Percentiles rank a stretch among this genome's conserved stretches.
Evolutionary conservation across 1,139 yeast species (phyloP).

Genomic region (Scheffersomyces quercinus): DNA sequence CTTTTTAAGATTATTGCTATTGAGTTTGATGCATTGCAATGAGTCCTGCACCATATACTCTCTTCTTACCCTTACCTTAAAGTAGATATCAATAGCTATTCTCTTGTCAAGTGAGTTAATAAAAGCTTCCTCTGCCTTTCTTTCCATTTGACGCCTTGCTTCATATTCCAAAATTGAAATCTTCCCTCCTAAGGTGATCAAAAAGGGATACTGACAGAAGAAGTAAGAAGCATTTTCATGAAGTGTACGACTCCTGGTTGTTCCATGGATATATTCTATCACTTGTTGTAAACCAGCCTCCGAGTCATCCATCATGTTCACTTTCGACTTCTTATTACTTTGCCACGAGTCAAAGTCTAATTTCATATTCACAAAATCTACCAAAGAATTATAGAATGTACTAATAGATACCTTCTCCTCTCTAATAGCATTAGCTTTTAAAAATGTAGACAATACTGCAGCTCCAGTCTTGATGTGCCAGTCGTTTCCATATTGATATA

Average conservation of each 20-base stretch:
- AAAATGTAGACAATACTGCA: conserved; percentile 54
- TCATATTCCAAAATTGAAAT: conserved; percentile 80
- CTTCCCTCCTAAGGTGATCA: conserved; percentile 80
- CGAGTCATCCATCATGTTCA: conserved; percentile 1
- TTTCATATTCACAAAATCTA: conserved; percentile 74
- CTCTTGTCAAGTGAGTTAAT: conserved; percentile 68
- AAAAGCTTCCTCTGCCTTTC: conserved; percentile 88
- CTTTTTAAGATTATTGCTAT: conserved; percentile 65
- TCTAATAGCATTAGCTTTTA: conserved; percentile 51
- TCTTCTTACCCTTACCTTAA: conserved; percentile 69
- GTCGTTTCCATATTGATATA: conserved; percentile 70
- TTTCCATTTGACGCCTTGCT: conserved; percentile 78
- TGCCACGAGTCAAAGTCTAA: conserved; percentile 89
- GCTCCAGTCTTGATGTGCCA: conserved; percentile 81
- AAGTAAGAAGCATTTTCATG: conserved; percentile 40
- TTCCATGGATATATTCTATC: conserved; percentile 50
- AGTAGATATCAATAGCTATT: conserved; percentile 63
- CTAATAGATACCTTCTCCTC: conserved; percentile 44
- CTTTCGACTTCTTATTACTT: conserved; percentile 19
- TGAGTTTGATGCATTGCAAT: conserved; percentile 59
- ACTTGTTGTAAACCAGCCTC: conserved; percentile 38
- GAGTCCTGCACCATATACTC: conserved; percentile 73
- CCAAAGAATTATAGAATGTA: conserved; percentile 74
- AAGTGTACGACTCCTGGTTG: conserved; percentile 7
- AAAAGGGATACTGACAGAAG: conserved; percentile 82